These are phyloP conservation scores for Umbelopsis sp. DNA, from an alignment of 192 early-diverging fungal genomes.

Conservation along the genomic window DNA sequence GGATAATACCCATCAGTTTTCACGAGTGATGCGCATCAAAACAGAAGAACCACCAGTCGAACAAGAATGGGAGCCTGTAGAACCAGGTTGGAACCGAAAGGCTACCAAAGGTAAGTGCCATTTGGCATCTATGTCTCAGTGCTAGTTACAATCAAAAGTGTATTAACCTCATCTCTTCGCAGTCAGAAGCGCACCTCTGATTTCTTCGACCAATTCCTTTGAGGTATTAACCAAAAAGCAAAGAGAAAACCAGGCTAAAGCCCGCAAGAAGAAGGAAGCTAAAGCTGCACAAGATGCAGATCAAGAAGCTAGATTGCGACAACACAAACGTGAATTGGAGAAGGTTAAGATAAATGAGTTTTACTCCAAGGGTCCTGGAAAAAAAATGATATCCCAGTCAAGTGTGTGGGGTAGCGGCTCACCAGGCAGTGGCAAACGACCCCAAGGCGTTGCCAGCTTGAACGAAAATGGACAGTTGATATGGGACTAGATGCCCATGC, in stretches of 20 bases:
- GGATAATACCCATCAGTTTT: conserved; percentile 22
- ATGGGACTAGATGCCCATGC: conserved; percentile 40
- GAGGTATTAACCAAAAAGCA: conserved; percentile 63
- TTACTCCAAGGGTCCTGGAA: conserved; percentile 39
- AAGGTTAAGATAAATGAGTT: conserved; percentile 46
- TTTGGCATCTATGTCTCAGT: background rate
- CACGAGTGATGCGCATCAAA: conserved; percentile 33
- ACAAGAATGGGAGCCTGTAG: conserved; percentile 17
- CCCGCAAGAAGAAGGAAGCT: conserved; percentile 56
- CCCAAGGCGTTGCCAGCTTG: conserved; percentile 28
- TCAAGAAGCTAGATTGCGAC: conserved; percentile 57
- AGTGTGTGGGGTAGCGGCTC: conserved; percentile 33
- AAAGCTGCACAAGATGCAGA: conserved; percentile 47
- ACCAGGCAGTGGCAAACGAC: conserved; percentile 33
- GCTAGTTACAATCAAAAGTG: too few species aligned
- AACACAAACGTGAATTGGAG: conserved; percentile 56
- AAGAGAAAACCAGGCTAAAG: conserved; percentile 58
- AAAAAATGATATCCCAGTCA: conserved; percentile 30
- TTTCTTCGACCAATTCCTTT: conserved; percentile 17
- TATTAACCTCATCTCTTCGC: too few species aligned
- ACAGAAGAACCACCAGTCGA: conserved; percentile 2
- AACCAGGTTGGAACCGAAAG: conserved; percentile 32
- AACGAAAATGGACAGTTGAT: conserved; percentile 44
- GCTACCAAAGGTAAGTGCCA: background rate
- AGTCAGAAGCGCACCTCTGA: background rate